Evolutionary conservation across 2,329 filamentous ascomycete species (phyloP).

Genomic region (Talaromyces sp.): DNA sequence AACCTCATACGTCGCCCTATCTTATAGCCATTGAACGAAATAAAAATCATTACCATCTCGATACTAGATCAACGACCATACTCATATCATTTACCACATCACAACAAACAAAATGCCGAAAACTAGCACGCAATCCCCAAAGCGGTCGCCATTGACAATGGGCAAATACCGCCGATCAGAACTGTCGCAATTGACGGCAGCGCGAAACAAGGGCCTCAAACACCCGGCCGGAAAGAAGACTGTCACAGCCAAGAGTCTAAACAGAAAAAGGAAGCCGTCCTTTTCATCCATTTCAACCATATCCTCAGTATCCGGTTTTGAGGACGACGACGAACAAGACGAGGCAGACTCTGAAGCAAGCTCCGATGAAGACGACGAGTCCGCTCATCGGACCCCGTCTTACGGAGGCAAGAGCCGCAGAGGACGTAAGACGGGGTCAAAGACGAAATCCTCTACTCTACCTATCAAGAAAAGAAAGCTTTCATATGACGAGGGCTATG

Average conservation of each 20-base stretch:
- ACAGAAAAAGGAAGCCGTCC: constrained; percentile 37
- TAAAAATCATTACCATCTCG: background rate
- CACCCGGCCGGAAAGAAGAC: constrained; percentile 31
- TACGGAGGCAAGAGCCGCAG: constrained; percentile 36
- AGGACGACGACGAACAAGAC: constrained; percentile 38
- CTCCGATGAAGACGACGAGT: constrained; percentile 47
- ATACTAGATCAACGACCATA: background rate
- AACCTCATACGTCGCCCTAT: background rate
- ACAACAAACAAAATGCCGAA: constrained; percentile 27
- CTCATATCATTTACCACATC: background rate
- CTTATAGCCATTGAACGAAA: background rate
- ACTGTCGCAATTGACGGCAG: constrained; percentile 25
- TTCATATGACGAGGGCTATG: constrained; percentile 36
- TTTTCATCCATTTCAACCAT: constrained; percentile 40
- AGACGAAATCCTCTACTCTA: constrained; percentile 27
- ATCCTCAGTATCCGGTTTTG: constrained; percentile 38
- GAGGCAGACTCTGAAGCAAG: constrained; percentile 40
- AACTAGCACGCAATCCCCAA: constrained; percentile 28
- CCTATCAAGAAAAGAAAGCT: constrained; percentile 35
- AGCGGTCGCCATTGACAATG: constrained; percentile 29
- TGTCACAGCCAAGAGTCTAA: constrained; percentile 25
- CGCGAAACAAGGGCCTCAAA: constrained; percentile 25
- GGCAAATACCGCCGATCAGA: constrained; percentile 29
- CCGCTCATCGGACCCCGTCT: constrained; percentile 44
- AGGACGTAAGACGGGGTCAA: constrained; percentile 43